Evolutionary conservation across 805 yeast species (phyloP).

Genomic region (Ogataea parapolymorpha): DNA sequence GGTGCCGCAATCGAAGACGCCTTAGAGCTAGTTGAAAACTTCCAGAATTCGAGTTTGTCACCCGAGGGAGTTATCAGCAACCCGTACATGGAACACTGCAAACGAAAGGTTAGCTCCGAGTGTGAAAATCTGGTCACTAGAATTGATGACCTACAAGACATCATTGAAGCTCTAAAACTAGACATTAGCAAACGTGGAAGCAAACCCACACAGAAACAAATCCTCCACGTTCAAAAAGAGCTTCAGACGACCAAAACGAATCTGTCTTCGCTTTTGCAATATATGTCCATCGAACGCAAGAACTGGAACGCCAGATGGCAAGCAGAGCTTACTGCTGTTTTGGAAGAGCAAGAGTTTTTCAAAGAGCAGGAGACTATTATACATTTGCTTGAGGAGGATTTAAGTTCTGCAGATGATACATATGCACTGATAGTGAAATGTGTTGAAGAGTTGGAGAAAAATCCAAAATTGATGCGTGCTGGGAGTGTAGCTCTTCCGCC

Average conservation of each 20-base stretch:
- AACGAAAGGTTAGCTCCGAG: conserved; percentile 66
- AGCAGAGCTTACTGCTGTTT: conserved; percentile 78
- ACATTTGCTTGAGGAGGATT: conserved; percentile 74
- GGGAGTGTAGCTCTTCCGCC: conserved; percentile 37
- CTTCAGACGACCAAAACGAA: conserved; percentile 53
- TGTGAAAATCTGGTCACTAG: conserved; percentile 70
- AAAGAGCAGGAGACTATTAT: conserved; percentile 86
- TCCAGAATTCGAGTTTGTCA: conserved; percentile 38
- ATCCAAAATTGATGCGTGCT: conserved; percentile 35
- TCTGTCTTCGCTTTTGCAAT: conserved; percentile 53
- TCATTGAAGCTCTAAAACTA: conserved; percentile 81
- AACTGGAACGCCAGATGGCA: conserved; percentile 94
- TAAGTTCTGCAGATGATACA: conserved; percentile 77
- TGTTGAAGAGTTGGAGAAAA: conserved; percentile 70
- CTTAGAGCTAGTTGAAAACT: conserved; percentile 43
- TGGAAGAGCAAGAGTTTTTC: conserved; percentile 92
- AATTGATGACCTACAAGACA: conserved; percentile 89
- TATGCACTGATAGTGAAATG: conserved; percentile 78
- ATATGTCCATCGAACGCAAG: conserved; percentile 67
- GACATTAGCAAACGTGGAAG: conserved; percentile 93
- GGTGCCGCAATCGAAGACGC: conserved; percentile 43
- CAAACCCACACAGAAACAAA: conserved; percentile 70
- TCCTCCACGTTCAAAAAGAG: conserved; percentile 63
- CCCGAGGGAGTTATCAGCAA: conserved; percentile 27
- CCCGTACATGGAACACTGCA: conserved; percentile 72